Evolutionary conservation across 1,284 basidiomycete species (phyloP).

Genomic region (Ceratobasidium papillatum): DNA sequence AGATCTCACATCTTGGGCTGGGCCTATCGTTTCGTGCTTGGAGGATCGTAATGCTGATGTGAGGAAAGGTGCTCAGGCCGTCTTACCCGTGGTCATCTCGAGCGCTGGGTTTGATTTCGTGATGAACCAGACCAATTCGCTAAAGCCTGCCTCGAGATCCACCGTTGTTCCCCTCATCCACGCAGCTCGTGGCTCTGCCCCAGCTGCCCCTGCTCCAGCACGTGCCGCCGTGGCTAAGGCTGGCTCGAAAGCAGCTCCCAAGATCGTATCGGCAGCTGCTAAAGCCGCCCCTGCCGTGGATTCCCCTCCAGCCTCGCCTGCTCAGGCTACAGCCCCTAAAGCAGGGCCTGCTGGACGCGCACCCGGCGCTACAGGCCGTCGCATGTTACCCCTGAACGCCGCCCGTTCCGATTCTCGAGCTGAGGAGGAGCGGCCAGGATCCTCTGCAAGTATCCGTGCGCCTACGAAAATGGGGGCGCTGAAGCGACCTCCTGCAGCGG

Average conservation of each 20-base stretch:
- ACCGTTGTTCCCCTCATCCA: slow-evolving; percentile 91
- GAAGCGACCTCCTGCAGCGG: slow-evolving; percentile 60
- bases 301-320: slow-evolving; percentile 43
- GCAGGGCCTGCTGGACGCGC: slow-evolving; percentile 42
- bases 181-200: slow-evolving; percentile 54
- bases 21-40: slow-evolving; percentile 79
- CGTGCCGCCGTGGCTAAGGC: slow-evolving; percentile 48
- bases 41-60: slow-evolving; percentile 95
- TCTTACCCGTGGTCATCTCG: slow-evolving; percentile 82
- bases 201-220: slow-evolving; percentile 55
- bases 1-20: slow-evolving; percentile 80
- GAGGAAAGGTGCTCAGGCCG: slow-evolving; percentile 86
- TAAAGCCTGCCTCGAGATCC: slow-evolving; percentile 92
- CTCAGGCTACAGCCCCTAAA: slow-evolving; percentile 32
- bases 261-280: slow-evolving; percentile 52
- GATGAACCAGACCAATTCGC: slow-evolving; percentile 81
- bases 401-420: slow-evolving; percentile 47
- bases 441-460: slow-evolving; percentile 40
- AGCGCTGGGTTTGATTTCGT: slow-evolving; percentile 87
- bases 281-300: slow-evolving; percentile 69
- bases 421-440: slow-evolving; percentile 44
- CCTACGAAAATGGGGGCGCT: slow-evolving; percentile 50
- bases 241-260: slow-evolving; percentile 49
- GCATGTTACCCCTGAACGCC: slow-evolving; percentile 41
- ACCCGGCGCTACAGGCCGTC: slow-evolving; percentile 40